Conservation (phyloP, 208 protist genomes). For the Acanthamoeba sp. region DNA sequence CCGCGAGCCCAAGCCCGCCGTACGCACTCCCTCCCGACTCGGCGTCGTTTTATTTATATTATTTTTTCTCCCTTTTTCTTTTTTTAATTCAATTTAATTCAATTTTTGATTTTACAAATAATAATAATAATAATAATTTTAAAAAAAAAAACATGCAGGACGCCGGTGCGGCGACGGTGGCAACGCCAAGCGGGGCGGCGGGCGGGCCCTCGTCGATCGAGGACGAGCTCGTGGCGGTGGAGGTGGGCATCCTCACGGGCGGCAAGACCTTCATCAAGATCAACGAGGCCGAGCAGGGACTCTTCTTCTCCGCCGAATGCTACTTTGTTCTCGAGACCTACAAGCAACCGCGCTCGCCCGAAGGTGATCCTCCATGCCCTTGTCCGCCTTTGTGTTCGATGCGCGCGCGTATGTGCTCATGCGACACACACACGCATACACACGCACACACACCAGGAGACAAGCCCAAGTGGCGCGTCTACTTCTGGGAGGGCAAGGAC, state of each 20-base stretch:
- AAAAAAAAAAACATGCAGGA: background rate
- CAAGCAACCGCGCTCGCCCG: background rate
- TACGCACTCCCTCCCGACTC: background rate
- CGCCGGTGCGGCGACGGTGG: background rate
- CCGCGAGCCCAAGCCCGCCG: background rate
- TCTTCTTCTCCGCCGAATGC: conserved; percentile 64
- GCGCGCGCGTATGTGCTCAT: too few species aligned
- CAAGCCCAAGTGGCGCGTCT: conserved; percentile 36
- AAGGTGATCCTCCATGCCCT: background rate
- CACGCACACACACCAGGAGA: background rate
- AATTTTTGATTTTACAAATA: too few species aligned
- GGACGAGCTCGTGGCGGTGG: conserved; percentile 26
- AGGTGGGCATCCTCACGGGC: conserved; percentile 53
- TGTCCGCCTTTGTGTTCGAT: background rate
- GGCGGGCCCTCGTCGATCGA: background rate
- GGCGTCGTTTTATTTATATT: too few species aligned
- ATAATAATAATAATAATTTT: background rate
- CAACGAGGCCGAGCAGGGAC: conserved; percentile 61
- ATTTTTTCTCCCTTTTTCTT: background rate
- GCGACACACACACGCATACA: too few species aligned
- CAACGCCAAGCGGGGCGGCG: background rate
- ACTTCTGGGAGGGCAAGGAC: conserved; percentile 68
- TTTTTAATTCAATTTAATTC: background rate
- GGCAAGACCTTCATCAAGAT: conserved; percentile 70
- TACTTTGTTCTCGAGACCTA: conserved; percentile 51